Evolutionary conservation across 1,284 basidiomycete species (phyloP), one percentile per base, ranked within the genome.

Genomic region (Waitea zeae): DNA sequence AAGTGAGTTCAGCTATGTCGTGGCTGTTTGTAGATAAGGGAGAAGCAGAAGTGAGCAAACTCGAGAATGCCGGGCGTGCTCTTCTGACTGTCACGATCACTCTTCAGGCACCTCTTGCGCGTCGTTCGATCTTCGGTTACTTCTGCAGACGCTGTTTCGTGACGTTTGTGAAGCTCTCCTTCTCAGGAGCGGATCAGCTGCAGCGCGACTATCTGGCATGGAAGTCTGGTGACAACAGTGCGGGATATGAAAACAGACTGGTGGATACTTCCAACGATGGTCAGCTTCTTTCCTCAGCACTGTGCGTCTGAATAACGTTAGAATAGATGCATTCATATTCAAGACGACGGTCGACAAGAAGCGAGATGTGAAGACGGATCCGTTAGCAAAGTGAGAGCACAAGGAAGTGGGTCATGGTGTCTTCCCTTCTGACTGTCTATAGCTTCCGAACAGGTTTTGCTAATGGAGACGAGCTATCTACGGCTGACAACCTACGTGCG

Each of bases 101-200:
- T 14, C 36, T 17, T 12, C 44, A 75, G 74, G 56, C 57, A n/a
- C n/a, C n/a, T n/a, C n/a, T n/a, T n/a, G n/a, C n/a, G 36, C 68
- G 71, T 22, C 71, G 79, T n/a, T 86, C 82, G 1, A 53, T 81
- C 20, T 81, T 84, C 49, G 82, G 81, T 2, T 79, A 70, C 44
- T 84, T 84, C 44, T 71, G 66, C 44, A 72, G 81, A 33, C 64
- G 82, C 30, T 81, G 76, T 46, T 74, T 64, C 40, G 59, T 81
- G 34, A 74, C 66, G 44, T 84, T 75, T 49, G 48, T 65, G 42
- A 86, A 86, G 46, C 57, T 86, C 3, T 80, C 80, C 0, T 80
- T 75, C 42, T 59, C 64, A 35, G 80, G 74, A 3, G 58, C 78
- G 13, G 57, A 64, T 30, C 66, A 66, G 39, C 59, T 86, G 20